Evolutionary conservation across 2,329 filamentous ascomycete species (phyloP).

Genomic region (Penicillium fuscoglaucum): DNA sequence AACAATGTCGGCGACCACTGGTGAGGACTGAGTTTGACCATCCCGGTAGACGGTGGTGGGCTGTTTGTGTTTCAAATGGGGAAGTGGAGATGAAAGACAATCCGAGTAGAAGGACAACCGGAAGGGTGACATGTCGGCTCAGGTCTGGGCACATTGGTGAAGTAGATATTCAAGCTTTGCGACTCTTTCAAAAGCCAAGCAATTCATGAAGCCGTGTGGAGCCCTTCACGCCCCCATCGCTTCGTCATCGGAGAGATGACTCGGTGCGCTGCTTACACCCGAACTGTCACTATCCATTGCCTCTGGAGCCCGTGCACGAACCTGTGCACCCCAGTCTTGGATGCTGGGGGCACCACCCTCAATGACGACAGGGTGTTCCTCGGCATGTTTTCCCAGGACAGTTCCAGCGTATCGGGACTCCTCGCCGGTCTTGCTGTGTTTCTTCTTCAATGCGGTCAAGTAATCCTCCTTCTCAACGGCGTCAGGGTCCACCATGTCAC

Average conservation of each 20-base stretch:
- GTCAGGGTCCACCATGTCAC: slow-evolving; percentile 51
- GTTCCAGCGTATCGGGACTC: slow-evolving; percentile 85
- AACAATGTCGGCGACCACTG: background rate
- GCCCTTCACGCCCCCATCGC: slow-evolving; percentile 37
- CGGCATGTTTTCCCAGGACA: slow-evolving; percentile 70
- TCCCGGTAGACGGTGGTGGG: background rate
- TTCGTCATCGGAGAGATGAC: slow-evolving; percentile 41
- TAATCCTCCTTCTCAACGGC: slow-evolving; percentile 68
- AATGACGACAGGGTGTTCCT: slow-evolving; percentile 70
- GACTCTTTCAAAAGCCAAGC: background rate
- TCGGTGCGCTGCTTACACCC: slow-evolving; percentile 43
- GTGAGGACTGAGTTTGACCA: background rate
- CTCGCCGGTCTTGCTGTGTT: slow-evolving; percentile 84
- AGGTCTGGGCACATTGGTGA: background rate
- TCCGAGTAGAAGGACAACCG: background rate
- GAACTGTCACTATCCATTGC: slow-evolving; percentile 38
- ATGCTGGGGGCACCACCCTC: slow-evolving; percentile 75
- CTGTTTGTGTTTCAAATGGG: background rate
- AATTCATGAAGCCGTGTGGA: background rate
- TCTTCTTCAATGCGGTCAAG: slow-evolving; percentile 78
- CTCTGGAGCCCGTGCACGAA: slow-evolving; percentile 34
- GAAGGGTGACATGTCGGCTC: background rate
- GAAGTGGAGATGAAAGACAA: background rate
- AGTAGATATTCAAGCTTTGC: background rate
- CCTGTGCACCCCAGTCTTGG: slow-evolving; percentile 59